A percentile compares a stretch with the other conserved stretches of the same genome.
Conservation (phyloP, 768 basidiomycete genomes). For the Plicaturopsis crispa region DNA sequence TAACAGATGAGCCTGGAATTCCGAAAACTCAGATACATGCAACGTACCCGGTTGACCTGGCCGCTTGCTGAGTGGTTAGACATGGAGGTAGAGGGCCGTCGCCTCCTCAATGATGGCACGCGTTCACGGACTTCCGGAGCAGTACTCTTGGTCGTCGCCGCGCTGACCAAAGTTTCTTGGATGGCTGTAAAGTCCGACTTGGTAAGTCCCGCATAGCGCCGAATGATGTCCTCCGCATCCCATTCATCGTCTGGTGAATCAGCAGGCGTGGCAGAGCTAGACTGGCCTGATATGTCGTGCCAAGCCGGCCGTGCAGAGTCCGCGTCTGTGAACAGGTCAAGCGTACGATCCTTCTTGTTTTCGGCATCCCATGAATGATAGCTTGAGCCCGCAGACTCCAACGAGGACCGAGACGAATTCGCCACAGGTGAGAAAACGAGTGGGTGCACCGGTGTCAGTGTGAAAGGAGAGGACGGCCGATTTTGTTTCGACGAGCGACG, state of each 20-base stretch:
- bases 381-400: slow-evolving; percentile 78
- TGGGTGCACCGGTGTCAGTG: slow-evolving; percentile 43
- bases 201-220: slow-evolving; percentile 57
- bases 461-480: slow-evolving; percentile 41
- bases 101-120: slow-evolving; percentile 61
- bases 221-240: slow-evolving; percentile 62
- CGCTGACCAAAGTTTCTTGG: slow-evolving; percentile 69
- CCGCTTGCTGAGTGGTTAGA: slow-evolving; percentile 60
- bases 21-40: background rate
- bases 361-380: slow-evolving; percentile 75
- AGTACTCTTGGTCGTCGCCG: slow-evolving; percentile 48
- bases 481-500: slow-evolving; percentile 52
- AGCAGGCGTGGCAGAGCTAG: slow-evolving; percentile 38
- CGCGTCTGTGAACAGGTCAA: slow-evolving; percentile 46
- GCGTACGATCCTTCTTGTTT: slow-evolving; percentile 42
- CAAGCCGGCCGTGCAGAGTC: slow-evolving; percentile 47
- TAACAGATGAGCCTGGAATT: no score
- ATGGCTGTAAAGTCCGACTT: slow-evolving; percentile 65
- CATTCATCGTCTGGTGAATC: slow-evolving; percentile 46
- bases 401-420: slow-evolving; percentile 72
- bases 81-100: slow-evolving; percentile 79
- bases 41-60: slow-evolving; percentile 33
- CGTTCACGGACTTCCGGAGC: slow-evolving; percentile 55
- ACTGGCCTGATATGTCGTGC: slow-evolving; percentile 58
- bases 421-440: slow-evolving; percentile 64